Conservation (phyloP, 2,329 filamentous ascomycete species). For the Raffaelea albimanens region DNA sequence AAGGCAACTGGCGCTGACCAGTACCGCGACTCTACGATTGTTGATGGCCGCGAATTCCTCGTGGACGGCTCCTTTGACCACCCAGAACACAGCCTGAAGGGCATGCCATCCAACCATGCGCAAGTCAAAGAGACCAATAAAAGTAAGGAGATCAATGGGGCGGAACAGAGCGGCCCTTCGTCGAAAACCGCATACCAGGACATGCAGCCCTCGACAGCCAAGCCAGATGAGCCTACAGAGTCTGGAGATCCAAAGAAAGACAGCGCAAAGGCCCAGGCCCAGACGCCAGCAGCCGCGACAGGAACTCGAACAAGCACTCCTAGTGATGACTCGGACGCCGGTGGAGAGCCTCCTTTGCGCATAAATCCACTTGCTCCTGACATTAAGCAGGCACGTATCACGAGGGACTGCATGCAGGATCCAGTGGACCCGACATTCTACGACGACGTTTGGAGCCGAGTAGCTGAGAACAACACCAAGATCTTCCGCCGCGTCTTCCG, state of each 20-base stretch:
- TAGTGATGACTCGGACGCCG: neutral
- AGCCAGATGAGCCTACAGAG: too few relatives aligned
- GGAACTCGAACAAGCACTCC: too few relatives aligned
- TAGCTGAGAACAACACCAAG: constrained; percentile 91
- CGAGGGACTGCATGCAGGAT: constrained; percentile 91
- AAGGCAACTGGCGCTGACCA: constrained; percentile 49
- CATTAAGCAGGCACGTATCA: constrained; percentile 63
- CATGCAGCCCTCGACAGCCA: too few relatives aligned
- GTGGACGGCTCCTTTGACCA: constrained; percentile 40
- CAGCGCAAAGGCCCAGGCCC: too few relatives aligned
- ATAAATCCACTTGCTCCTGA: constrained; percentile 53
- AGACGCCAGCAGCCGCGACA: too few relatives aligned
- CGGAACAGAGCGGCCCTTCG: too few relatives aligned
- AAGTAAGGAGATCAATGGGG: too few relatives aligned
- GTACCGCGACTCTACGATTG: constrained; percentile 62
- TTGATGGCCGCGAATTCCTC: constrained; percentile 63
- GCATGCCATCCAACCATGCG: too few relatives aligned
- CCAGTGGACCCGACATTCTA: constrained; percentile 76
- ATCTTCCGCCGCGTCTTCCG: constrained; percentile 89
- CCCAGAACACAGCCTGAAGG: too few relatives aligned
- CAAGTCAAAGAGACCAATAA: too few relatives aligned
- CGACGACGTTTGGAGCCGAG: constrained; percentile 76
- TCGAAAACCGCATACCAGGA: too few relatives aligned
- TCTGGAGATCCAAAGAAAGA: too few relatives aligned
- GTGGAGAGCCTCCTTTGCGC: constrained; percentile 45